A percentile compares a stretch with the other conserved stretches of the same genome.
Evolutionary conservation across 2,329 filamentous ascomycete genomes (phyloP).

Genomic region (Mycogone perniciosa): DNA sequence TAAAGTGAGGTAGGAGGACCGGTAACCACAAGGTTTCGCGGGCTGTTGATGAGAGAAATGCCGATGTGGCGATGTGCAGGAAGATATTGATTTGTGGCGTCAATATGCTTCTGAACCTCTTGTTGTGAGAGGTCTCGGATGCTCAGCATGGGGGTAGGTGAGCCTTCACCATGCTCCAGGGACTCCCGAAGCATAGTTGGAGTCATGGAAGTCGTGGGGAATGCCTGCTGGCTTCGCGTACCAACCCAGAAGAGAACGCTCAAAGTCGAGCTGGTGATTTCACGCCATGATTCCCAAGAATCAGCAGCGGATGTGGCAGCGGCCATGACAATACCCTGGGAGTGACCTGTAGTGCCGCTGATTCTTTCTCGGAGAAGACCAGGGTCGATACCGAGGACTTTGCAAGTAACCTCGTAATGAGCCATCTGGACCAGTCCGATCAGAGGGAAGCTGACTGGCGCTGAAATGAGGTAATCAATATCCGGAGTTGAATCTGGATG

Average conservation of each 20-base stretch:
- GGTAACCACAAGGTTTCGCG: slow-evolving; percentile 92
- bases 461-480: slow-evolving; percentile 87
- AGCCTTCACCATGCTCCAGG: slow-evolving; percentile 88
- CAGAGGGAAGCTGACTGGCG: slow-evolving; percentile 89
- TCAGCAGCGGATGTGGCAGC: slow-evolving; percentile 85
- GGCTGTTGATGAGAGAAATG: slow-evolving; percentile 94
- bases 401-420: slow-evolving; percentile 92
- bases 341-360: slow-evolving; percentile 88
- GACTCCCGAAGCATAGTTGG: slow-evolving; percentile 90
- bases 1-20: slow-evolving; percentile 94
- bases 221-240: slow-evolving; percentile 92
- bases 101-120: slow-evolving; percentile 92
- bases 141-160: slow-evolving; percentile 93
- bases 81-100: slow-evolving; percentile 94
- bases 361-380: slow-evolving; percentile 81
- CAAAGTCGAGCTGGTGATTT: slow-evolving; percentile 71
- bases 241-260: slow-evolving; percentile 99
- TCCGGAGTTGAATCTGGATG: slow-evolving; percentile 86
- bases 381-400: slow-evolving; percentile 81
- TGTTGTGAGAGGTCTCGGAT: slow-evolving; percentile 85
- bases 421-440: slow-evolving; percentile 95
- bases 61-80: slow-evolving; percentile 87
- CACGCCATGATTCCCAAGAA: slow-evolving; percentile 87
- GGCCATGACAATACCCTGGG: slow-evolving; percentile 90
- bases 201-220: slow-evolving; percentile 88